These are phyloP conservation scores for Mitragyna speciosa DNA, from an alignment of 257 asterid species.

Conservation along the genomic window DNA sequence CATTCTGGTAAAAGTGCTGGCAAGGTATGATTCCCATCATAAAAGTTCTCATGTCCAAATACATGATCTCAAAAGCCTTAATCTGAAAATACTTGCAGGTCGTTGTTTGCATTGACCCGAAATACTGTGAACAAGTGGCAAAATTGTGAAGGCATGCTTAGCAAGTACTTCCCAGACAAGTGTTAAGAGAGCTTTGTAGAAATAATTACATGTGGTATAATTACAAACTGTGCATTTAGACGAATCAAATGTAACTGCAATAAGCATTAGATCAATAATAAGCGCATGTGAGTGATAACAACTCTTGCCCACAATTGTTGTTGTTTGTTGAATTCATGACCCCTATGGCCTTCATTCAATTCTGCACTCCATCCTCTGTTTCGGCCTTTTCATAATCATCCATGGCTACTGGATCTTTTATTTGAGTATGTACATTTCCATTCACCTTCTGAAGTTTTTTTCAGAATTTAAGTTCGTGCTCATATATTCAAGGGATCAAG, in stretches of 20 bases:
- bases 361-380: too few relatives aligned
- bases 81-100: slow-evolving; percentile 46
- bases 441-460: too few relatives aligned
- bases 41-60: background rate
- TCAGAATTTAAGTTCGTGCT: too few relatives aligned
- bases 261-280: background rate
- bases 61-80: background rate
- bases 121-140: slow-evolving; percentile 45
- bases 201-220: background rate
- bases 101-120: slow-evolving; percentile 79
- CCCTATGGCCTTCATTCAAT: background rate
- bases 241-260: background rate
- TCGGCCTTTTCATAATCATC: too few relatives aligned
- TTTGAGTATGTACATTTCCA: too few relatives aligned
- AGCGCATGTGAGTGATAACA: too few relatives aligned
- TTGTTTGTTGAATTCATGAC: too few relatives aligned
- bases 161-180: too few relatives aligned
- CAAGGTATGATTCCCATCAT: slow-evolving; percentile 54
- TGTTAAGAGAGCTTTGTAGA: background rate
- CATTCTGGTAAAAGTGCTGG: slow-evolving; percentile 94
- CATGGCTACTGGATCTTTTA: too few relatives aligned
- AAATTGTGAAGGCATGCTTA: slow-evolving; percentile 38
- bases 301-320: too few relatives aligned
- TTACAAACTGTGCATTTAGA: background rate
- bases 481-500: too few relatives aligned